phyloP scores from a whole-genome alignment of 2,329 filamentous ascomycete genomes.

The Penicillium brevicompactum region DNA sequence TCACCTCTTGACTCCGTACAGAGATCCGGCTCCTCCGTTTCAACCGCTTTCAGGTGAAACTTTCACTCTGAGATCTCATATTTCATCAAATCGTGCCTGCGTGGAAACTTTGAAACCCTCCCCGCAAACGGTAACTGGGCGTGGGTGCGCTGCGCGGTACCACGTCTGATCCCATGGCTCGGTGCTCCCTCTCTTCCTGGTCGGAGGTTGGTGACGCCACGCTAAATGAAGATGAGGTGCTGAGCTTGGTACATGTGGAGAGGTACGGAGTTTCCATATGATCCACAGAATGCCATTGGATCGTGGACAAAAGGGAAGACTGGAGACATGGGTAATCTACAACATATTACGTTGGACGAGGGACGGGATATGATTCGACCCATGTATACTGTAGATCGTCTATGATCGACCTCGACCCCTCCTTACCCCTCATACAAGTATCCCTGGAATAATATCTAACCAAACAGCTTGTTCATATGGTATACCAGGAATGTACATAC shows the following conservation, averaged over 20 bases:
- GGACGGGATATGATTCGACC: neutral
- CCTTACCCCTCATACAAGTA: no score
- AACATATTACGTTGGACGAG: no score
- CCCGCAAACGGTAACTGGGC: slow-evolving; percentile 11
- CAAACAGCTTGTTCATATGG: no score
- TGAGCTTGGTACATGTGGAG: slow-evolving; percentile 4
- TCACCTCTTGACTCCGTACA: neutral
- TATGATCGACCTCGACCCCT: no score
- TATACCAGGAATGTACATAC: no score
- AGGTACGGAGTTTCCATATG: neutral
- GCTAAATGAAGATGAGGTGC: slow-evolving; percentile 21
- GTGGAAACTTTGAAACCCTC: slow-evolving; percentile 7
- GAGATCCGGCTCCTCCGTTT: slow-evolving; percentile 6
- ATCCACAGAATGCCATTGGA: slow-evolving; percentile 4
- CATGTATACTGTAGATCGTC: no score
- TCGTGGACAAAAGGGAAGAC: neutral
- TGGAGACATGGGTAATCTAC: neutral
- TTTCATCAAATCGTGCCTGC: slow-evolving; percentile 7
- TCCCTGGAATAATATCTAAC: no score
- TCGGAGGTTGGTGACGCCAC: slow-evolving; percentile 16
- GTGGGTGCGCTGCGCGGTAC: neutral
- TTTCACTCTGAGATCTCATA: slow-evolving; percentile 3
- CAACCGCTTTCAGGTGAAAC: slow-evolving; percentile 13
- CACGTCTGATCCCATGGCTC: slow-evolving; percentile 18
- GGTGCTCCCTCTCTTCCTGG: neutral